These are phyloP conservation scores for Tremella yokohamensis DNA, from an alignment of 768 basidiomycete species.

Conservation along the genomic window DNA sequence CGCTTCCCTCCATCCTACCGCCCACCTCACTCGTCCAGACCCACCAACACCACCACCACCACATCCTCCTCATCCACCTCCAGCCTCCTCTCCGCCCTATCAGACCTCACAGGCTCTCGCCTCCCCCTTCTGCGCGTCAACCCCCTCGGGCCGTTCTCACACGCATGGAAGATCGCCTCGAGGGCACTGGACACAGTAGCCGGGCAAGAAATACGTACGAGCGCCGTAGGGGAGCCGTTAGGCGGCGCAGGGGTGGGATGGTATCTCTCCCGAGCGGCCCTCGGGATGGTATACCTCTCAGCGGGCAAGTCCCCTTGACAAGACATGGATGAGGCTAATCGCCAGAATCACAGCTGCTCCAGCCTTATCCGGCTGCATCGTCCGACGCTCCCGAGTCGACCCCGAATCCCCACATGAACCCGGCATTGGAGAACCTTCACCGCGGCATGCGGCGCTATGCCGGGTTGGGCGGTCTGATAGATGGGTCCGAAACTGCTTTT, in stretches of 20 bases:
- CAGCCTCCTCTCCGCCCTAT: background rate
- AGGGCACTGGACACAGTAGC: conserved; percentile 1
- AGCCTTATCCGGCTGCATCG: conserved; percentile 24
- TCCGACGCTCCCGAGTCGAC: background rate
- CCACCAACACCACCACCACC: too few species aligned
- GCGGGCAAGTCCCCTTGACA: conserved; percentile 20
- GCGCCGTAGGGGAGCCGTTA: conserved; percentile 2
- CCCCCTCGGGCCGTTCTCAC: conserved; percentile 33
- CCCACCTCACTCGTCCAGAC: conserved; percentile 11
- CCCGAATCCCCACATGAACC: conserved; percentile 23
- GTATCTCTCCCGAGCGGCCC: conserved; percentile 29
- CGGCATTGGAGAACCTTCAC: conserved; percentile 20
- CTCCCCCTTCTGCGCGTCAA: conserved; percentile 28
- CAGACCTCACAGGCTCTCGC: conserved; percentile 1
- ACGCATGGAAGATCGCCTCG: conserved; percentile 37
- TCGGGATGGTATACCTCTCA: conserved; percentile 31
- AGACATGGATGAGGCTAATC: background rate
- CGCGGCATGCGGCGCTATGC: conserved; percentile 22
- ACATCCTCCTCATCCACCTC: conserved; percentile 2
- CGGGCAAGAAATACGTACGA: background rate
- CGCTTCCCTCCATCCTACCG: conserved; percentile 8
- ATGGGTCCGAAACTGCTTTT: conserved; percentile 20
- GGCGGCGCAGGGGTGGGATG: conserved; percentile 21
- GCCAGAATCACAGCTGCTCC: conserved; percentile 32
- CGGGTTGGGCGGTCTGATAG: conserved; percentile 8